Base-by-base conservation (phyloP, 169 alveolate genomes). In the Eimeria mitis region DNA sequence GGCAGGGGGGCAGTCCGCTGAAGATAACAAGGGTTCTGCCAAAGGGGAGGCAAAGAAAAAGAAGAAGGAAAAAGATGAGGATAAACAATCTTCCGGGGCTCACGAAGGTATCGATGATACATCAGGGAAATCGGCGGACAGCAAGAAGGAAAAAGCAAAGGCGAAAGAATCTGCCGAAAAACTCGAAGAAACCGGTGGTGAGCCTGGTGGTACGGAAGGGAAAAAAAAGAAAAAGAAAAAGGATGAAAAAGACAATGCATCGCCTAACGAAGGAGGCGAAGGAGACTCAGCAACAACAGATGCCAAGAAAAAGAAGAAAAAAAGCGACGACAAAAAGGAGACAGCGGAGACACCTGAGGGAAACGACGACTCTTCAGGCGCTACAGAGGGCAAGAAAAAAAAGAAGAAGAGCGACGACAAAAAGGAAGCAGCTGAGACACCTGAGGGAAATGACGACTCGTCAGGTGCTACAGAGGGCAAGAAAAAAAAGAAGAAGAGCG, bases 381-480 rank as follows among this genome's bases (percentile, higher is more conserved):
- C 79, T 78, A 56, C 78, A 54, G 78, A n/a, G n/a, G n/a, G n/a
- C 89, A 75, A 75, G 73, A 89, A 89, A 52, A 89, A 71, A 83
- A 71, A 71, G 40, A 71, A 42, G 16, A n/a, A 31, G 71, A 63
- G 68, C 49, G 81, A 79, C 19, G 78, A 78, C 34, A 54, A 81
- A 56, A 83, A 56, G 52, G 90, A 40, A 31, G 90, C 44, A 56
- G 54, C 0, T 13, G 75, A 52, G 34, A 9, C 73, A 25, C 23
- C 63, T 16, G 90, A 52, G 9, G 68, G 68, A 49, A 40, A 37
- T 54, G 90, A 37, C 16, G 76, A 83, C 56, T 54, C 8, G 52
- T n/a, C 71, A 31, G 75, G 56, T 23, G 65, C 79, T 78, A 56
- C 78, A 54, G 78, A n/a, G n/a, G n/a, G n/a, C 89, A 75, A 75